A percentile compares a stretch with the other conserved stretches of the same genome.
phyloP scores from a whole-genome alignment of 108 stramenopile species.

The Aurantiochytrium sp. region DNA sequence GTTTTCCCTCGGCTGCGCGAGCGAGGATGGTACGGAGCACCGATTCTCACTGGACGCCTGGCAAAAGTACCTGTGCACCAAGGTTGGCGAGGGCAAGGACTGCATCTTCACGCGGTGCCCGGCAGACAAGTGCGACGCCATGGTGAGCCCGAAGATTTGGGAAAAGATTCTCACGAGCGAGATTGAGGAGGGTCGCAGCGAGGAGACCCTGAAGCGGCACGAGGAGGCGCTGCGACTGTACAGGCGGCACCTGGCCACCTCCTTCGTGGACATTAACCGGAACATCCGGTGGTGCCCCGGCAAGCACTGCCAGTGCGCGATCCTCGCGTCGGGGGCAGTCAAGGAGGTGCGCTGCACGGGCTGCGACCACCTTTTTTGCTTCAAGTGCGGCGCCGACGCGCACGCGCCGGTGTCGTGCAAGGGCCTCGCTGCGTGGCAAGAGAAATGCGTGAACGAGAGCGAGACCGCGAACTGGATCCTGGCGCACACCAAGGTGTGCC shows the following conservation, averaged over 20 bases:
- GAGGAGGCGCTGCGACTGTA: slow-evolving; percentile 57
- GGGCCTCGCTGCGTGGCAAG: slow-evolving; percentile 75
- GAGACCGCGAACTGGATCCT: slow-evolving; percentile 99
- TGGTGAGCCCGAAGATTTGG: neutral
- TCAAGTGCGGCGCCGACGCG: slow-evolving; percentile 87
- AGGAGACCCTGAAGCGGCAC: neutral
- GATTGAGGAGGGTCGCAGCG: slow-evolving; percentile 37
- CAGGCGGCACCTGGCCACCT: slow-evolving; percentile 53
- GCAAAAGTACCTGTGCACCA: slow-evolving; percentile 75
- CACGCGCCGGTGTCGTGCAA: slow-evolving; percentile 80
- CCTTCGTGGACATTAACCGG: slow-evolving; percentile 85
- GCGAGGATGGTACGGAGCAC: slow-evolving; percentile 49
- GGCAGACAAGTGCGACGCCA: neutral
- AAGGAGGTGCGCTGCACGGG: slow-evolving; percentile 53
- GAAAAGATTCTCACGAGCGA: slow-evolving; percentile 66
- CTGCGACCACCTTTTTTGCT: slow-evolving; percentile 74
- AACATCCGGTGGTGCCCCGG: slow-evolving; percentile 96
- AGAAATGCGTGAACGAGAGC: slow-evolving; percentile 87
- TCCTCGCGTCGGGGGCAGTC: slow-evolving; percentile 39
- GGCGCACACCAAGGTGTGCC: slow-evolving; percentile 95
- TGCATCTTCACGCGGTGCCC: slow-evolving; percentile 74
- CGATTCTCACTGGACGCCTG: slow-evolving; percentile 89
- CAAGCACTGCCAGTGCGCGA: slow-evolving; percentile 65
- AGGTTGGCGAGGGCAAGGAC: slow-evolving; percentile 48
- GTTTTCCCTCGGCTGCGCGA: slow-evolving; percentile 79